A percentile compares a stretch with the other conserved stretches of the same genome.
phyloP scores from a whole-genome alignment of 1,139 yeast species.

The Suhomyces bribrorum region DNA sequence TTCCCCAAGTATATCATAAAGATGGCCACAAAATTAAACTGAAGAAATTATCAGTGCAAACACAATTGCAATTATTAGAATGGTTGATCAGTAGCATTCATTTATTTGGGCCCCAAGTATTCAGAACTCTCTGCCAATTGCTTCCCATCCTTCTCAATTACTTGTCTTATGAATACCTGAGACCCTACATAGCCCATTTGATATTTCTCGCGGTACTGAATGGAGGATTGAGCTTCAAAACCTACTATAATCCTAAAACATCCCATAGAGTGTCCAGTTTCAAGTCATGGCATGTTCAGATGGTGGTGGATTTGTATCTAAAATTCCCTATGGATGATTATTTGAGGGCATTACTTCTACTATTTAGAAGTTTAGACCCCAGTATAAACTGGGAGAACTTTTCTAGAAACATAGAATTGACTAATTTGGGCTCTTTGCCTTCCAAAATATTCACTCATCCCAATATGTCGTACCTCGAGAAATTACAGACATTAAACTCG shows the following conservation, averaged over 20 bases:
- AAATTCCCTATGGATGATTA: constrained; percentile 40
- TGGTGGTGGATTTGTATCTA: constrained; percentile 31
- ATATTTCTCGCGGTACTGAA: constrained; percentile 36
- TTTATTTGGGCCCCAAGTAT: constrained; percentile 25
- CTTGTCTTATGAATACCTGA: constrained; percentile 45
- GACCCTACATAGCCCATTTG: constrained; percentile 45
- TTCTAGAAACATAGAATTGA: constrained; percentile 12
- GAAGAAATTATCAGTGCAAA: constrained; percentile 22
- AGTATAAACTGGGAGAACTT: constrained; percentile 21
- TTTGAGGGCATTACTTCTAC: constrained; percentile 26
- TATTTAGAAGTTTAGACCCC: constrained; percentile 29
- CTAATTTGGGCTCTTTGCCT: constrained; percentile 21
- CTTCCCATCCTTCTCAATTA: constrained; percentile 40
- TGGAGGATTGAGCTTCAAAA: constrained; percentile 14
- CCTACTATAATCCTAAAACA: constrained; percentile 11
- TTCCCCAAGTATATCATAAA: constrained; percentile 29
- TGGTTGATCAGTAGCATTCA: constrained; percentile 36
- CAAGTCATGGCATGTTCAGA: constrained; percentile 41
- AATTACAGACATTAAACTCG: constrained; percentile 12
- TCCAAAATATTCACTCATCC: constrained; percentile 27
- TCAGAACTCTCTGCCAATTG: constrained; percentile 18
- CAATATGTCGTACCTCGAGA: constrained; percentile 15
- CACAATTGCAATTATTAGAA: constrained; percentile 29
- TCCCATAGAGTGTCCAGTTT: constrained; percentile 24
- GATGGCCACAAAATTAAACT: constrained; percentile 25